Evolutionary conservation across 2,329 filamentous ascomycete genomes (phyloP).

Genomic region (Epichloe sp.): DNA sequence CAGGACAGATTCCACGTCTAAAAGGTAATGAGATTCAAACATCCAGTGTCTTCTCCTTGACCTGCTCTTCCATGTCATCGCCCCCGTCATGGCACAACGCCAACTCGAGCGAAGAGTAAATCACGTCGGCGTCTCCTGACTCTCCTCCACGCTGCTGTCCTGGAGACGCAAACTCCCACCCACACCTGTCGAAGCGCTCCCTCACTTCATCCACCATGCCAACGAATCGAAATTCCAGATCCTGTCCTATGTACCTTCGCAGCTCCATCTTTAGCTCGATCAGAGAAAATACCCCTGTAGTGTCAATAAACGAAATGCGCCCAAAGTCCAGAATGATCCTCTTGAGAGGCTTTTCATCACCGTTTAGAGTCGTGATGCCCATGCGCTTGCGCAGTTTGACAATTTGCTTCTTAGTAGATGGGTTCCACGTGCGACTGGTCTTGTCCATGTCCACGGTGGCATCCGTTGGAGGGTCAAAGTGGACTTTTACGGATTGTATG

Average conservation of each 20-base stretch:
- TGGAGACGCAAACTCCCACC: conserved; percentile 23
- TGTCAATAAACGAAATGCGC: conserved; percentile 38
- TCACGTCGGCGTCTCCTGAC: conserved; percentile 6
- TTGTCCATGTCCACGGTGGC: conserved; percentile 24
- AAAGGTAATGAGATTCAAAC: conserved; percentile 1
- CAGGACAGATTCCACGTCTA: no score
- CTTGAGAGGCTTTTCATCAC: conserved; percentile 25
- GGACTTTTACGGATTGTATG: conserved; percentile 33
- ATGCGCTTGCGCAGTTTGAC: conserved; percentile 28
- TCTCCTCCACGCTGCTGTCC: conserved; percentile 12
- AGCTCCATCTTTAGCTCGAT: conserved; percentile 34
- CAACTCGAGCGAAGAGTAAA: conserved; percentile 10
- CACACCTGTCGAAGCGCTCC: conserved; percentile 24
- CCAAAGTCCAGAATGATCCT: conserved; percentile 39
- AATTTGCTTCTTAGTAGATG: conserved; percentile 34
- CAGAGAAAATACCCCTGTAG: conserved; percentile 36
- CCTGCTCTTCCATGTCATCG: conserved; percentile 3
- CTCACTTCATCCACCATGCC: conserved; percentile 30
- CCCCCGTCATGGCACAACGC: conserved; percentile 9
- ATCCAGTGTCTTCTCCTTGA: conserved; percentile 10
- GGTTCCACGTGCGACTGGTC: conserved; percentile 39
- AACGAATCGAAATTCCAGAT: conserved; percentile 33
- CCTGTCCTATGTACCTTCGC: conserved; percentile 32
- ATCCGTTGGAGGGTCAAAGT: conserved; percentile 27
- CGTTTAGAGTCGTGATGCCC: conserved; percentile 19